Percentiles rank a stretch among this genome's conserved stretches.
phyloP scores from a whole-genome alignment of 495 filamentous ascomycete genomes.

The Thermochaetoides thermophila region DNA sequence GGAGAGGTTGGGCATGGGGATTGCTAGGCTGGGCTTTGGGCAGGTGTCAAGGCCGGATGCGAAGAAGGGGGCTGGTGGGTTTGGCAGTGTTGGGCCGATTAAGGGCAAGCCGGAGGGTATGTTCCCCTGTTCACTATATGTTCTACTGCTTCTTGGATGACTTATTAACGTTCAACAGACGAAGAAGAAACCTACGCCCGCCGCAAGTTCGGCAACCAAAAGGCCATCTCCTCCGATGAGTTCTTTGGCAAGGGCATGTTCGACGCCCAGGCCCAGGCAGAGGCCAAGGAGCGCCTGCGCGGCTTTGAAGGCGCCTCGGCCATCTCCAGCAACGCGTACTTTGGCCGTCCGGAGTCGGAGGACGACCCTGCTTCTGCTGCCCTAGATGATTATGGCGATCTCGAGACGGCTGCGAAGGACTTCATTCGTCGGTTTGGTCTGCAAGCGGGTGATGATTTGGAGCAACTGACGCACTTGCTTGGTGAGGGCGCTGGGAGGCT shows the following conservation, averaged over 20 bases:
- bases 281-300: constrained; percentile 74
- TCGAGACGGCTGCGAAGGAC: constrained; percentile 86
- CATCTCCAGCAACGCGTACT: constrained; percentile 94
- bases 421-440: constrained; percentile 89
- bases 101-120: constrained; percentile 58
- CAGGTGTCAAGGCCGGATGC: constrained; percentile 58
- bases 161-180: constrained; percentile 25
- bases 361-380: constrained; percentile 75
- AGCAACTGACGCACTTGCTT: constrained; percentile 65
- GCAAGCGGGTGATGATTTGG: constrained; percentile 86
- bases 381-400: constrained; percentile 69
- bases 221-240: constrained; percentile 94
- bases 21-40: constrained; percentile 78
- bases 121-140: constrained; percentile 4
- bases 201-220: constrained; percentile 71
- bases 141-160: not conserved
- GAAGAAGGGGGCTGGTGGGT: constrained; percentile 55
- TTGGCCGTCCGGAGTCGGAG: constrained; percentile 64
- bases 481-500: constrained; percentile 74
- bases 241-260: constrained; percentile 87
- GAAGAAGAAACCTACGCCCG: constrained; percentile 63
- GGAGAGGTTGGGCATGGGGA: constrained; percentile 83
- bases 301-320: constrained; percentile 84
- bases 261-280: constrained; percentile 63
- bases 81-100: constrained; percentile 68